Conservation (phyloP, 2,329 filamentous ascomycete species). For the Sporothrix pseudoabietina region DNA sequence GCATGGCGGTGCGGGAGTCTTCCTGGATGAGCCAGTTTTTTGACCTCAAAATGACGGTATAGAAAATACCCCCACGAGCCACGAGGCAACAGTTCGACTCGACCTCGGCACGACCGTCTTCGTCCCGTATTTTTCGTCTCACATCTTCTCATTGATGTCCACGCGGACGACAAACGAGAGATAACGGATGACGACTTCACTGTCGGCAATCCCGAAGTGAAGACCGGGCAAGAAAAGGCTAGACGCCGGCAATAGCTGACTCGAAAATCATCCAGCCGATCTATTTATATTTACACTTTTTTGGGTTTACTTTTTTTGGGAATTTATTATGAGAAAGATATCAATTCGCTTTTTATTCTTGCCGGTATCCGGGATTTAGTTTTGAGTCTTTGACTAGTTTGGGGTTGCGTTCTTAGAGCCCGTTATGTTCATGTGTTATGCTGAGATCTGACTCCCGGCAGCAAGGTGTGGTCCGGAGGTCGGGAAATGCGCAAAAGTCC, state of each 20-base stretch:
- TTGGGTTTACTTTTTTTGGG: not conserved
- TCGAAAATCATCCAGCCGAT: not conserved
- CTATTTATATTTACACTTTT: not conserved
- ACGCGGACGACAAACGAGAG: not conserved
- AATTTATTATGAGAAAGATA: not conserved
- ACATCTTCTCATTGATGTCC: not conserved
- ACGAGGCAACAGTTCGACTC: not conserved
- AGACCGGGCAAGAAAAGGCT: not conserved
- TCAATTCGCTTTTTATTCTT: not conserved
- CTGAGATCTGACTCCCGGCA: too few relatives aligned
- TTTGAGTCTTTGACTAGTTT: not conserved
- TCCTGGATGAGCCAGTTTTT: not conserved
- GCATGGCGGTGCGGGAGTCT: not conserved
- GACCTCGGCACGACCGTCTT: not conserved
- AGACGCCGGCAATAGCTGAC: not conserved
- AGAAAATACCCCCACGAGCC: not conserved
- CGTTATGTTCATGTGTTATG: too few relatives aligned
- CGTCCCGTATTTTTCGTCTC: not conserved
- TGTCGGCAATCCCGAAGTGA: not conserved
- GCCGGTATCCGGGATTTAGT: too few relatives aligned
- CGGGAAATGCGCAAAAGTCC: not conserved
- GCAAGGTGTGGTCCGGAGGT: too few relatives aligned
- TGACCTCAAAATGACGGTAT: constrained; percentile 5
- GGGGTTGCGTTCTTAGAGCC: not conserved
- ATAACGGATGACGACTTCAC: not conserved